Evolutionary conservation across 805 yeast genomes (phyloP), one percentile per base, ranked within the genome.

Genomic region (Saccharomyces eubayanus): DNA sequence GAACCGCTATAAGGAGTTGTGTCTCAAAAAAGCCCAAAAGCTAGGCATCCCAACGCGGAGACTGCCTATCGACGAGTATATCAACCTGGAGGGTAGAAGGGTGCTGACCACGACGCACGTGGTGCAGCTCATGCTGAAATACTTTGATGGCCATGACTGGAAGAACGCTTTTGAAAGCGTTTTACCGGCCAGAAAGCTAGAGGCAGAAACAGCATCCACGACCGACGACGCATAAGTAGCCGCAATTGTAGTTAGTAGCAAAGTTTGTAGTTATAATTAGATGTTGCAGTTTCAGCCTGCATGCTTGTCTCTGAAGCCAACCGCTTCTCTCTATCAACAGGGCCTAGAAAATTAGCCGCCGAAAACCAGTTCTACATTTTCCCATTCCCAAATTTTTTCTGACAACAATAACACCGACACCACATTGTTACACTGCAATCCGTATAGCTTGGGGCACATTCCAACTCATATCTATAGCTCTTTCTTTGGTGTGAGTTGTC

Each of bases 31-130:
- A 68, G 98, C 98, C 0, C 77, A 83, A 59, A 72, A 76, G 54
- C 70, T 87, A 59, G 89, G 91, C 0, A 75, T 92, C 20, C 68
- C 75, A 46, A 87, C 94, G 1, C 91, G 83, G 27, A 79, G 88
- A 63, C 76, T 92, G 51, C 99, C 99, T 5, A 89, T 92, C 53
- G 95, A 84, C 53, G 89, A 89, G 68, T 89, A 76, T 64, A 87
- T 94, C 54, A 80, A 84, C 59, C 71, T 94, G 51, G 83, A 87
- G 56, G 96, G 98, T 1, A 79, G 98, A 61, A 82, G 83, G 57
- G 98, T 92, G 2, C 74, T 94, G 56, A 95, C 98, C 0, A 91
- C 97, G 0, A 87, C 95, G 31, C 98, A 92, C 67, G 98, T 94
- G n/a, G 86, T 88, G 56, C 96, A 92, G 67, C 72, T 94, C 56